Evolutionary conservation across 1,139 yeast species (phyloP).

Genomic region (Hemisphaericaspora xylofermentans): DNA sequence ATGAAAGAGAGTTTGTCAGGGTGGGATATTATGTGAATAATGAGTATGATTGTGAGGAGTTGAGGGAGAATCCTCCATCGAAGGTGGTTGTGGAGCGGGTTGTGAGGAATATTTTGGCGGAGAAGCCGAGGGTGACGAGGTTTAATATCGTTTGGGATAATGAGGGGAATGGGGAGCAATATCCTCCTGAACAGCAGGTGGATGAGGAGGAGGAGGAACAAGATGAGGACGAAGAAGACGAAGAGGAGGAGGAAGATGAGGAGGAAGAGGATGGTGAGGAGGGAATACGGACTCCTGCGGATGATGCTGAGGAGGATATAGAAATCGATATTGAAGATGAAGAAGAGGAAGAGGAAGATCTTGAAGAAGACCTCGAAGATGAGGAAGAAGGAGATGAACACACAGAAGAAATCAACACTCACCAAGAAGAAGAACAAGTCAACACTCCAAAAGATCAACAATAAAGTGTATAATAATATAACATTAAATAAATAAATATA

Average conservation of each 20-base stretch:
- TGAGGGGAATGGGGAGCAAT: slow-evolving; percentile 63
- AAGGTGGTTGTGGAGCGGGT: slow-evolving; percentile 94
- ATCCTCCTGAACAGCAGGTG: slow-evolving; percentile 58
- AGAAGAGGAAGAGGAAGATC: slow-evolving; percentile 38
- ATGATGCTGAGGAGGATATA: slow-evolving; percentile 48
- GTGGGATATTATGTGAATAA: slow-evolving; percentile 97
- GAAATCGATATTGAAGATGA: slow-evolving; percentile 40
- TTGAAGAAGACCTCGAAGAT: slow-evolving; percentile 52
- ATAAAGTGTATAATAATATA: slow-evolving; percentile 1
- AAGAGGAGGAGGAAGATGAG: slow-evolving; percentile 54
- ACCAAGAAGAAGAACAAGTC: slow-evolving; percentile 35
- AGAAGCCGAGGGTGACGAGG: slow-evolving; percentile 95
- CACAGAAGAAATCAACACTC: slow-evolving; percentile 45
- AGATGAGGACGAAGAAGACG: slow-evolving; percentile 58
- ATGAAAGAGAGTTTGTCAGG: slow-evolving; percentile 90
- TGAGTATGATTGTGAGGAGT: slow-evolving; percentile 90
- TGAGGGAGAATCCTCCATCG: slow-evolving; percentile 90
- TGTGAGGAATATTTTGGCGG: slow-evolving; percentile 90
- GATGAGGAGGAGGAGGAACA: slow-evolving; percentile 55
- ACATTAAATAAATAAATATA: neutral
- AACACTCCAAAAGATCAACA: slow-evolving; percentile 22
- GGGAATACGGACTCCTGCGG: no score
- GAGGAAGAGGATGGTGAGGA: slow-evolving; percentile 57
- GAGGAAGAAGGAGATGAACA: slow-evolving; percentile 50
- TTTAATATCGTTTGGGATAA: slow-evolving; percentile 95